These are phyloP conservation scores for Camelina hispida DNA, from an alignment of 345 rosid genomes.

Conservation along the genomic window DNA sequence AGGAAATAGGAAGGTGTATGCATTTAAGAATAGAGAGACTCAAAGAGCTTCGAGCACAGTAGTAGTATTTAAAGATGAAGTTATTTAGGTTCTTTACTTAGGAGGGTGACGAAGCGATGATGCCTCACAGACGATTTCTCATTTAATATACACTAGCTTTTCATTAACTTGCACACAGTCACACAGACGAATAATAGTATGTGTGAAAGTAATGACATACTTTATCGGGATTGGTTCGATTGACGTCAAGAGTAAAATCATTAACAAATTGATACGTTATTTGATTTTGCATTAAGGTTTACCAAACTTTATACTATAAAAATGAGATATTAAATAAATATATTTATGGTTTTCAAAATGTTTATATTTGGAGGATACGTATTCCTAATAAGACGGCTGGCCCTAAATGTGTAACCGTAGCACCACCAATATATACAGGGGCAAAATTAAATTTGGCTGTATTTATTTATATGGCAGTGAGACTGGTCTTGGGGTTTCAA, in stretches of 20 bases:
- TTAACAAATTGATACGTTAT: not conserved
- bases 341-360: not conserved
- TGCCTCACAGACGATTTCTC: too few species aligned
- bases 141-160: too few species aligned
- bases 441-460: constrained; percentile 21
- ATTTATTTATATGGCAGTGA: constrained; percentile 40
- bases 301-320: not conserved
- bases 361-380: not conserved
- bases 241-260: constrained; percentile 3
- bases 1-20: constrained; percentile 43
- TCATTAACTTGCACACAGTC: too few species aligned
- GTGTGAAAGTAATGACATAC: constrained; percentile 12
- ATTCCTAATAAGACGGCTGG: constrained; percentile 39
- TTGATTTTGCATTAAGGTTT: not conserved
- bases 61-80: not conserved
- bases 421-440: constrained; percentile 5
- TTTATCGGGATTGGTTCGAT: constrained; percentile 40
- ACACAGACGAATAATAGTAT: not conserved
- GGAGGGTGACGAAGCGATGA: constrained; percentile 33
- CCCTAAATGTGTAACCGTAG: constrained; percentile 38
- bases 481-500: constrained; percentile 42
- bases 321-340: not conserved
- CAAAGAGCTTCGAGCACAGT: constrained; percentile 30
- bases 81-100: constrained; percentile 17
- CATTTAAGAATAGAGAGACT: constrained; percentile 34